A percentile compares a stretch with the other conserved stretches of the same genome.
These are phyloP conservation scores for Coemansia sp. DNA, from an alignment of 371 early-diverging fungal species.

Conservation along the genomic window DNA sequence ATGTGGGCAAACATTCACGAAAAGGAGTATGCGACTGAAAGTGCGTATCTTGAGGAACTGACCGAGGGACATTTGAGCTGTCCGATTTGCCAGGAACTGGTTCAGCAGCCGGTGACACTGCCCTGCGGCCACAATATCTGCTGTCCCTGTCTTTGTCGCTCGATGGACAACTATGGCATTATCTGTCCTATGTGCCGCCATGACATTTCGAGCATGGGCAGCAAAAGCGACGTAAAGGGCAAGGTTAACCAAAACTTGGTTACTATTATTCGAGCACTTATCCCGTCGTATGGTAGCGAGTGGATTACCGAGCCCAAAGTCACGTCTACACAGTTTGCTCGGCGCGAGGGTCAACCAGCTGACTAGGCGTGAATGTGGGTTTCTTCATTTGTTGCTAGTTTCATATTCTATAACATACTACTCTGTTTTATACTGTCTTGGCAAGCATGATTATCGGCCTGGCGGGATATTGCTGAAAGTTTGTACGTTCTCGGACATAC, in stretches of 20 bases:
- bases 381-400: neutral
- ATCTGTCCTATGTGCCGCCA: constrained; percentile 55
- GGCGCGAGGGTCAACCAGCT: constrained; percentile 8
- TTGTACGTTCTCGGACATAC: too few relatives aligned
- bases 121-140: constrained; percentile 63
- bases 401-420: too few relatives aligned
- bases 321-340: constrained; percentile 18
- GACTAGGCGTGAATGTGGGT: neutral
- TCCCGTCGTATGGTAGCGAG: constrained; percentile 34
- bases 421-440: too few relatives aligned
- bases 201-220: constrained; percentile 24
- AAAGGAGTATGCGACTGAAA: constrained; percentile 48
- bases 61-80: constrained; percentile 48
- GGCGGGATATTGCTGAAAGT: too few relatives aligned
- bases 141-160: constrained; percentile 44
- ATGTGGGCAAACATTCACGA: constrained; percentile 52
- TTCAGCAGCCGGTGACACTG: constrained; percentile 54
- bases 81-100: constrained; percentile 55
- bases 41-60: constrained; percentile 50
- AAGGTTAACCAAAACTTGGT: constrained; percentile 49
- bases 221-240: constrained; percentile 7
- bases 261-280: constrained; percentile 46
- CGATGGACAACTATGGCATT: constrained; percentile 30
- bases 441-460: too few relatives aligned
- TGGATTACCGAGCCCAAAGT: constrained; percentile 14